These are phyloP conservation scores for Phoma herbarum DNA, from an alignment of 2,329 filamentous ascomycete species.

Conservation along the genomic window DNA sequence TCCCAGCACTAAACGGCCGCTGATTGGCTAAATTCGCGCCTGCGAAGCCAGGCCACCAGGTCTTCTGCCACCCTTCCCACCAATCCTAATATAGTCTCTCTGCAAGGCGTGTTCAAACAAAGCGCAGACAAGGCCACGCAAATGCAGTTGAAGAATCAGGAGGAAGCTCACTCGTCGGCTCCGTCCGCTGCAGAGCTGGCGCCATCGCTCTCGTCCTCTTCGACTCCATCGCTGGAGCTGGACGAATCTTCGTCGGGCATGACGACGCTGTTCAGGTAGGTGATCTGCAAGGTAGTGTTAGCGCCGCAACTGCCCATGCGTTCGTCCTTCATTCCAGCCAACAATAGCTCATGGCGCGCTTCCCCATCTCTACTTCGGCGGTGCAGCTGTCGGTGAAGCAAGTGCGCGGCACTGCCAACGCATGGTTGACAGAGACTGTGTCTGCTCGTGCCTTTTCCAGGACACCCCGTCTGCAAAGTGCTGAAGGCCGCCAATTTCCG, in stretches of 20 bases:
- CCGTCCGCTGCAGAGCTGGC: constrained; percentile 22
- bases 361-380: constrained; percentile 20
- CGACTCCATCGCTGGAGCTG: constrained; percentile 42
- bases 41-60: constrained; percentile 23
- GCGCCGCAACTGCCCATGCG: constrained; percentile 26
- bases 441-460: constrained; percentile 27
- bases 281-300: constrained; percentile 54
- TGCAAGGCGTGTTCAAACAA: constrained; percentile 8
- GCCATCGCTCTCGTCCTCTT: constrained; percentile 34
- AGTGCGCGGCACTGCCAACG: constrained; percentile 47
- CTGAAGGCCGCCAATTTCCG: constrained; percentile 4
- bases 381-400: constrained; percentile 36
- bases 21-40: constrained; percentile 41
- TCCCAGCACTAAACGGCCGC: constrained; percentile 37
- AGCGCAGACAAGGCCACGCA: background rate
- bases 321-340: constrained; percentile 21
- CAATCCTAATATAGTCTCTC: constrained; percentile 26
- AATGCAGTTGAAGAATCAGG: background rate
- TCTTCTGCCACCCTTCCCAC: constrained; percentile 24
- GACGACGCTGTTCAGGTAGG: constrained; percentile 60
- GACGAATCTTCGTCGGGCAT: constrained; percentile 57
- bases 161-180: constrained; percentile 15
- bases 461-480: constrained; percentile 26
- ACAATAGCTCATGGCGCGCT: constrained; percentile 19
- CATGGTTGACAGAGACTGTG: constrained; percentile 33